Evolutionary conservation across 805 yeast species (phyloP), one percentile per base, ranked within the genome.

Genomic region (Zygosaccharomyces rouxii): DNA sequence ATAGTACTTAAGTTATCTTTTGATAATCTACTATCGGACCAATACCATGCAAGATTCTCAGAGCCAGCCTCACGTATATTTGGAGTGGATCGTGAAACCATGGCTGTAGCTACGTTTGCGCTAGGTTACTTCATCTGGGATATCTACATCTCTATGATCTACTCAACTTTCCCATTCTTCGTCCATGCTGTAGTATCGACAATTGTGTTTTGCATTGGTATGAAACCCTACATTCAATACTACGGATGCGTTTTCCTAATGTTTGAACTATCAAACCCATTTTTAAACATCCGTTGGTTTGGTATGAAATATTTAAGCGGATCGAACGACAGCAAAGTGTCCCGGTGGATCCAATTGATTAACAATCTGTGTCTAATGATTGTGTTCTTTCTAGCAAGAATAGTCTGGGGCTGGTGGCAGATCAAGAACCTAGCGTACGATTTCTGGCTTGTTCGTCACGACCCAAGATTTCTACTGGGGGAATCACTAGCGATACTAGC

Each of bases 101-200:
- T 59, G 44, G 54, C 57, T 9, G 58, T 66, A 21, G 60, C 68
- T 38, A 52, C 67, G 10, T 62, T 59, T 48, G 83, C 94, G 4
- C 60, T 74, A 14, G 97, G 96, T 3, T 89, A 89, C 69, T 89
- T 89, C 62, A 54, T 84, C 16, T 89, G 97, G 97, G 97, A 89
- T 66, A 58, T 81, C 38, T 64, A 72, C 47, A 82, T 86, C 54
- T 87, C 96, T 54, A 19, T 77, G 4, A 67, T 67, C 41, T 76
- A 86, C 68, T 78, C 75, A 52, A 69, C 63, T 78, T 82, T 71
- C 88, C 96, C 38, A 39, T 78, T 47, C 82, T 86, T 51, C 83
- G 79, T 69, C 69, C 88, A 56, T 62, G 97, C 92, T 0, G 61
- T 81, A 38, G 84, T 89, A 2, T 90, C 96, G 0, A 70, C 87